Evolutionary conservation across 2,329 filamentous ascomycete genomes (phyloP).

Genomic region (Fusarium odoratissimum): DNA sequence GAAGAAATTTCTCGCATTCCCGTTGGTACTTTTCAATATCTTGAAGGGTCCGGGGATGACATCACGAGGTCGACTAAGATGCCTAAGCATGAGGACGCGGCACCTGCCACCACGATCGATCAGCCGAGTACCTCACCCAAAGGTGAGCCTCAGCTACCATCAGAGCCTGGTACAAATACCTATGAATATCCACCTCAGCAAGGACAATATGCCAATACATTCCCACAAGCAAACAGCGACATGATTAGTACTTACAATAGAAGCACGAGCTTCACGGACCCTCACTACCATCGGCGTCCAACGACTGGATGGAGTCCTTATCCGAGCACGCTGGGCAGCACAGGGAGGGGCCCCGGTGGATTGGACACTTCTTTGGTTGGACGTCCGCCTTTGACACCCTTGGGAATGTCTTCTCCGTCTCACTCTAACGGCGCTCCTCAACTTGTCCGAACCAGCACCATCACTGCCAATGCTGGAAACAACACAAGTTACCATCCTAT

Average conservation of each 20-base stretch:
- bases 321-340: conserved; percentile 53
- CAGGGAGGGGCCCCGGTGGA: conserved; percentile 57
- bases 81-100: conserved; percentile 52
- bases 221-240: conserved; percentile 57
- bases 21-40: conserved; percentile 61
- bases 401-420: conserved; percentile 60
- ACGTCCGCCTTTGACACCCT: conserved; percentile 59
- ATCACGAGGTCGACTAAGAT: conserved; percentile 54
- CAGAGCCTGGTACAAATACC: conserved; percentile 56
- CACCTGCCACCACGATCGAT: conserved; percentile 52
- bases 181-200: conserved; percentile 60
- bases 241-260: conserved; percentile 67
- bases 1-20: conserved; percentile 64
- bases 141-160: conserved; percentile 53
- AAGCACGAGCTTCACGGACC: conserved; percentile 62
- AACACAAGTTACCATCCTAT: conserved; percentile 77
- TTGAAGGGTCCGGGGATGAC: conserved; percentile 62
- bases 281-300: conserved; percentile 57
- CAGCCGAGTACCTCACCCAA: conserved; percentile 57
- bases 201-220: conserved; percentile 53
- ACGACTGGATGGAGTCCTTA: conserved; percentile 58
- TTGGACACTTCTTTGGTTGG: conserved; percentile 57
- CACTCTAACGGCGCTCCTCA: conserved; percentile 54
- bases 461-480: conserved; percentile 53
- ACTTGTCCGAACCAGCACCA: conserved; percentile 68